Evolutionary conservation across 2,329 filamentous ascomycete species (phyloP), one percentile per base, ranked within the genome.

Genomic region (Iodosphaeria phyllophila): DNA sequence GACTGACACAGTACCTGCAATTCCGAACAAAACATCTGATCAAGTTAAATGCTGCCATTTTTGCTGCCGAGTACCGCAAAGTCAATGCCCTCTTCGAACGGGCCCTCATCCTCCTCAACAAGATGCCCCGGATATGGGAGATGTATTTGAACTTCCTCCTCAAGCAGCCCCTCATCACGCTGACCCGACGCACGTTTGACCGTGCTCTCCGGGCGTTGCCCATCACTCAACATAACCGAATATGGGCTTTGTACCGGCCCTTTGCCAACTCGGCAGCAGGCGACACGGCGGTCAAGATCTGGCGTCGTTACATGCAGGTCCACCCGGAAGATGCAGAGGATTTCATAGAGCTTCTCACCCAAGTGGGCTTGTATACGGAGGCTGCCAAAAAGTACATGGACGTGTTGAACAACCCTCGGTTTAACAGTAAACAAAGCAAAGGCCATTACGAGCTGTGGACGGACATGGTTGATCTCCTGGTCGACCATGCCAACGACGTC

Each of bases 51-150:
- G 72, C 86, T 8, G 77, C 79, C 28, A 64, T 73, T 29, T 82
- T 78, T 47, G 69, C 70, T 26, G 56, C 66, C 30, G 84, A 98
- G 43, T 95, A 76, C 51, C 66, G 73, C 43, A 98, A 95, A 51
- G 83, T 95, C 46, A 98, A 98, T 47, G 65, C 79, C 27, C 68
- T 95, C 20, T 98, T 92, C 46, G 89, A 98, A 54, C 69, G 80
- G 38, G 84, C 89, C 4, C 57, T 98, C 25, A 79, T 93, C 30
- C 62, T 98, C 20, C 65, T 98, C 32, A 93, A 98, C 55, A 98
- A 98, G 55, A 98, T 98, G 89, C 89, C 91, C 13, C 69, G 72
- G 36, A 89, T 98, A 44, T 98, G 89, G 91, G 84, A 93, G 47
- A 80, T 95, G 72, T 98, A 93, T 47, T 70, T 98, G 32, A 66